These are phyloP conservation scores for Xerocomellus intermedius DNA, from an alignment of 768 basidiomycete genomes.

Conservation along the genomic window DNA sequence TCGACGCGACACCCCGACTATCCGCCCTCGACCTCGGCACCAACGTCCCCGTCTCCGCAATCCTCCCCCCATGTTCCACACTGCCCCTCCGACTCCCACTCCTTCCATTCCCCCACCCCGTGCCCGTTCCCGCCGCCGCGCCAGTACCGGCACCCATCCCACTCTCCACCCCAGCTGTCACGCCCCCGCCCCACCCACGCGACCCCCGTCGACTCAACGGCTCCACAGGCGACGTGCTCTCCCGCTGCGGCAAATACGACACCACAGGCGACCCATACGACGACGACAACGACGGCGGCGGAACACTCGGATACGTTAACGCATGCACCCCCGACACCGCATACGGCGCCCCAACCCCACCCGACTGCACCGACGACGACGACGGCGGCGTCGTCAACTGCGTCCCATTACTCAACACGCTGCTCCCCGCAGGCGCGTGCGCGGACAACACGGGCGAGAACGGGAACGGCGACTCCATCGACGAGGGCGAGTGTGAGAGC, in stretches of 20 bases:
- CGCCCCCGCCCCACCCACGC: conserved; percentile 31
- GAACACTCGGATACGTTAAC: conserved; percentile 79
- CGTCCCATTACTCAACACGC: conserved; percentile 42
- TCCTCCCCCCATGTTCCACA: conserved; percentile 60
- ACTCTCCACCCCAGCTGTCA: background rate
- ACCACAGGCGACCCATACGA: conserved; percentile 72
- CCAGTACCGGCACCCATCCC: background rate
- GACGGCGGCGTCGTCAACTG: conserved; percentile 75
- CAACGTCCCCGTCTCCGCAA: conserved; percentile 68
- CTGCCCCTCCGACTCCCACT: conserved; percentile 53
- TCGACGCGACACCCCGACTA: conserved; percentile 40
- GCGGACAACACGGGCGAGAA: conserved; percentile 59
- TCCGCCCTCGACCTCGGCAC: conserved; percentile 44
- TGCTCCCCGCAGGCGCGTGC: conserved; percentile 38
- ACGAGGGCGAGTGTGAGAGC: conserved; percentile 63
- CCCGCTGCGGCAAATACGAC: conserved; percentile 43
- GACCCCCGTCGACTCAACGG: conserved; percentile 55
- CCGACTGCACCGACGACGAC: conserved; percentile 35
- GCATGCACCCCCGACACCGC: conserved; percentile 32
- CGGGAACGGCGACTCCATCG: conserved; percentile 64
- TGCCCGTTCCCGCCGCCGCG: background rate
- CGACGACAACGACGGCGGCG: conserved; percentile 77
- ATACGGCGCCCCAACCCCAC: conserved; percentile 16
- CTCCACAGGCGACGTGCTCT: conserved; percentile 49
- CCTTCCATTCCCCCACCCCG: conserved; percentile 11